phyloP scores from a whole-genome alignment of 768 basidiomycete species.

The Gautieria morchelliformis region DNA sequence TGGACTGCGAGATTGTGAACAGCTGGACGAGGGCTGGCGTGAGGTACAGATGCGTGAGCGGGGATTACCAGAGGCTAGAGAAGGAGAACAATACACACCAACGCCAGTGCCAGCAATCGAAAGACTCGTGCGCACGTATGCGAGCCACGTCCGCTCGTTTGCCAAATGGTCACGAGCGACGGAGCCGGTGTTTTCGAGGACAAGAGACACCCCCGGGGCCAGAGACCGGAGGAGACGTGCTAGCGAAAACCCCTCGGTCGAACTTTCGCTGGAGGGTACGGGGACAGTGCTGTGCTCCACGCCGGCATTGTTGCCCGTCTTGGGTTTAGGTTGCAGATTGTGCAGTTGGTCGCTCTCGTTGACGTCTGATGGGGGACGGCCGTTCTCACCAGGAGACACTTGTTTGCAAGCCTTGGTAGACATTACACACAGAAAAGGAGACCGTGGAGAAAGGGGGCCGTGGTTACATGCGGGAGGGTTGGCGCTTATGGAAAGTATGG shows the following conservation, averaged over 20 bases:
- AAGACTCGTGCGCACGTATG: slow-evolving; percentile 56
- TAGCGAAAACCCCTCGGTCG: neutral
- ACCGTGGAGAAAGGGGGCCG: too few relatives aligned
- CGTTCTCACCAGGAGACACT: too few relatives aligned
- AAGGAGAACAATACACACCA: slow-evolving; percentile 29
- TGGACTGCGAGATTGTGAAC: slow-evolving; percentile 28
- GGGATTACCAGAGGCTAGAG: neutral
- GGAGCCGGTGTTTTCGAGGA: slow-evolving; percentile 49
- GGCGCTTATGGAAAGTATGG: too few relatives aligned
- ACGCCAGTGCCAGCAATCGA: slow-evolving; percentile 50
- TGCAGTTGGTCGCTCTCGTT: too few relatives aligned
- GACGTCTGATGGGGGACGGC: too few relatives aligned
- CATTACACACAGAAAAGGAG: too few relatives aligned
- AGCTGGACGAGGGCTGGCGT: slow-evolving; percentile 45
- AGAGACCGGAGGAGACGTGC: neutral
- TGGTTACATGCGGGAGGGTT: too few relatives aligned
- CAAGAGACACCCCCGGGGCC: slow-evolving; percentile 12
- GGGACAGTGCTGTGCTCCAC: too few relatives aligned
- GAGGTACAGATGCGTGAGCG: neutral
- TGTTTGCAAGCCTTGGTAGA: too few relatives aligned
- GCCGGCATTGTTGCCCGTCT: too few relatives aligned
- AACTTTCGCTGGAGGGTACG: neutral
- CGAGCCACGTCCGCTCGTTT: slow-evolving; percentile 52
- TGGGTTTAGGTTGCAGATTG: too few relatives aligned
- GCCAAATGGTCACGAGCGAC: slow-evolving; percentile 59